Conservation (phyloP, 805 yeast species). For the Maudiozyma saulgeensis region DNA sequence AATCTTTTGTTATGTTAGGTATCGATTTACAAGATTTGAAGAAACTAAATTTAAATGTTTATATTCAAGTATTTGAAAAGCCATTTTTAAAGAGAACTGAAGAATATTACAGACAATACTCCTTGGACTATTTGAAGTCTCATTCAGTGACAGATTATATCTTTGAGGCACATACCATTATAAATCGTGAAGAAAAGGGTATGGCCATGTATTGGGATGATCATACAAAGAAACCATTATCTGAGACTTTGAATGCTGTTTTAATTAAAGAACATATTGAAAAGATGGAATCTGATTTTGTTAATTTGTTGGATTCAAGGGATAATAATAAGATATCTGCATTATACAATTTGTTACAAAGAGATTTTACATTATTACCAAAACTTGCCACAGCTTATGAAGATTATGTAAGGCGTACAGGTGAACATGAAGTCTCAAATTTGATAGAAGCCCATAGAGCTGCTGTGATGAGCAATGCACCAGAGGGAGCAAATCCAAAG, state of each 20-base stretch:
- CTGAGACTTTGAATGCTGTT: constrained; percentile 64
- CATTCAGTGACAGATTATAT: constrained; percentile 88
- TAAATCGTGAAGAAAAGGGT: constrained; percentile 73
- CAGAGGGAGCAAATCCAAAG: constrained; percentile 22
- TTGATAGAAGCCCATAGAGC: constrained; percentile 17
- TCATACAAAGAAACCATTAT: constrained; percentile 68
- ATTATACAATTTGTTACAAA: constrained; percentile 63
- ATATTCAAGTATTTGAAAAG: constrained; percentile 68
- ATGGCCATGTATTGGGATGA: constrained; percentile 76
- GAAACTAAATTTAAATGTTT: constrained; percentile 73
- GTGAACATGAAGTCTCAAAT: constrained; percentile 30
- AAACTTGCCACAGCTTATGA: constrained; percentile 70
- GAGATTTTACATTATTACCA: constrained; percentile 71
- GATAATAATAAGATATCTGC: constrained; percentile 58
- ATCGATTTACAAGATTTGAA: constrained; percentile 84
- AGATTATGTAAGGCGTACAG: constrained; percentile 58
- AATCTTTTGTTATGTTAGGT: constrained; percentile 81
- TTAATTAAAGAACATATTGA: constrained; percentile 73
- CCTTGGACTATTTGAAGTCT: constrained; percentile 51
- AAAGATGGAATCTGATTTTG: constrained; percentile 67
- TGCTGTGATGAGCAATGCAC: constrained; percentile 7
- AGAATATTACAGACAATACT: constrained; percentile 45
- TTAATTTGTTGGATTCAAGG: constrained; percentile 56
- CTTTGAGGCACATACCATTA: constrained; percentile 72
- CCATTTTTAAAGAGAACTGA: constrained; percentile 64